Conservation (phyloP, 2,329 filamentous ascomycete genomes). For the Aspergillus novoparasiticus region DNA sequence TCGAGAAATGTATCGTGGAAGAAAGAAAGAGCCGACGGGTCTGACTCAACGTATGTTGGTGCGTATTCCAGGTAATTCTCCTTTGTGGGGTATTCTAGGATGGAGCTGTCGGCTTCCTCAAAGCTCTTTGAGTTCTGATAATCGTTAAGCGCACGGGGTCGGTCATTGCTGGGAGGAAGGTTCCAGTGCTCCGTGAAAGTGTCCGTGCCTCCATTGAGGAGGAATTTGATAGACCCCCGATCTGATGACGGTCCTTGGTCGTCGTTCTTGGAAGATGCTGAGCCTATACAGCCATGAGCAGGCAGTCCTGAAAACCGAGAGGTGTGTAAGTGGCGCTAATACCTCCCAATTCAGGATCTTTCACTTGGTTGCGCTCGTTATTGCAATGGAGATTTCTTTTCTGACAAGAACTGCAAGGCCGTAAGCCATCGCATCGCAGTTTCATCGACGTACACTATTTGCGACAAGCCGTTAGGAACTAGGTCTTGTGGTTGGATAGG, state of each 20-base stretch:
- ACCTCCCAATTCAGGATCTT: slow-evolving; percentile 23
- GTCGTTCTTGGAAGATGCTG: slow-evolving; percentile 27
- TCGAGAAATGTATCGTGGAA: slow-evolving; percentile 42
- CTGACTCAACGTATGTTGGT: slow-evolving; percentile 26
- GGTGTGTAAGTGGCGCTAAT: neutral
- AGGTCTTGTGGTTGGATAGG: neutral
- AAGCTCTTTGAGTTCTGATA: slow-evolving; percentile 37
- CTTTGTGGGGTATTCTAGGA: slow-evolving; percentile 22
- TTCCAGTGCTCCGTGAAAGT: slow-evolving; percentile 50
- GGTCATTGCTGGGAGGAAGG: slow-evolving; percentile 45
- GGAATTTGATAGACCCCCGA: slow-evolving; percentile 50
- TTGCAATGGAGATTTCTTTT: slow-evolving; percentile 47
- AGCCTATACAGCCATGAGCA: slow-evolving; percentile 13
- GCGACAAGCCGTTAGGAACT: slow-evolving; percentile 1
- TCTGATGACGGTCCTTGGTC: slow-evolving; percentile 39
- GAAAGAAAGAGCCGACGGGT: slow-evolving; percentile 30
- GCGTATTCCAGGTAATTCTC: slow-evolving; percentile 19
- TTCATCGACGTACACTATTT: slow-evolving; percentile 51
- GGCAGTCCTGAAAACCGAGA: no score
- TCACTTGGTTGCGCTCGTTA: slow-evolving; percentile 28
- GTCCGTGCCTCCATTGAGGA: slow-evolving; percentile 49
- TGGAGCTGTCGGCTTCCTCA: slow-evolving; percentile 24
- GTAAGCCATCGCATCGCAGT: slow-evolving; percentile 49
- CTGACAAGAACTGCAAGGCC: slow-evolving; percentile 47
- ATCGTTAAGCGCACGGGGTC: slow-evolving; percentile 35